Evolutionary conservation across 2,329 filamentous ascomycete species (phyloP), one percentile per base, ranked within the genome.

Genomic region (Diaporthe sp.): DNA sequence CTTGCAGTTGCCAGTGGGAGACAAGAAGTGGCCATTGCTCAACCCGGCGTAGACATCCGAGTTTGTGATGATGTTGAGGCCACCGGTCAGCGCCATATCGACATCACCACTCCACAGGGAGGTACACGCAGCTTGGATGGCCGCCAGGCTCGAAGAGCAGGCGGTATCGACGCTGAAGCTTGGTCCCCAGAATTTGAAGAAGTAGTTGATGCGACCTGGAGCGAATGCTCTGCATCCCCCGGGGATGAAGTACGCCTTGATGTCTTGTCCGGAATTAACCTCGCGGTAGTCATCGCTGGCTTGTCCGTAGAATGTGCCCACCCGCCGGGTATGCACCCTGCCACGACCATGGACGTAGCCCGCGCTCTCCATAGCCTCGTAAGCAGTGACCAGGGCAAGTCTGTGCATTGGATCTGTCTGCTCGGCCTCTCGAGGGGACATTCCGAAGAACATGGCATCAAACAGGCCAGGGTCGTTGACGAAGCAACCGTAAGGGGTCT

Each of bases 281-380:
- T 95, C 94, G 84, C 92, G 89, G 89, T 92, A 96, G 81, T 96
- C 94, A 77, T 95, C 93, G 71, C 92, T 94, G 1, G 94, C 94
- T 80, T 94, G 91, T 37, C 94, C 94, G 77, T 94, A 95, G 80
- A 94, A 96, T 0, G 92, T 93, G 51, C 93, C 94, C 49, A 95
- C 1, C 92, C 55, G 55, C 31, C 10, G 55, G 17, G 7, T 9
- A 37, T 94, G 0, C 92, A 93, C 0, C 92, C 89, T 71, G 91
- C 86, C 80, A 93, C 91, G 0, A 91, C 90, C 61, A 5, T 51
- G 10, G 0, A 94, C 90, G 78, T 93, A 91, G 0, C 94, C 94
- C 44, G 92, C 91, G 88, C 93, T 93, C 81, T 97, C 94, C 53
- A 97, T 86, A 0, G 94, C 94, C 80, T 96, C 94, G 78, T 96